Evolutionary conservation across 192 early-diverging fungal genomes (phyloP), one percentile per base, ranked within the genome.

Genomic region (Gaertneriomyces semiglobifer): DNA sequence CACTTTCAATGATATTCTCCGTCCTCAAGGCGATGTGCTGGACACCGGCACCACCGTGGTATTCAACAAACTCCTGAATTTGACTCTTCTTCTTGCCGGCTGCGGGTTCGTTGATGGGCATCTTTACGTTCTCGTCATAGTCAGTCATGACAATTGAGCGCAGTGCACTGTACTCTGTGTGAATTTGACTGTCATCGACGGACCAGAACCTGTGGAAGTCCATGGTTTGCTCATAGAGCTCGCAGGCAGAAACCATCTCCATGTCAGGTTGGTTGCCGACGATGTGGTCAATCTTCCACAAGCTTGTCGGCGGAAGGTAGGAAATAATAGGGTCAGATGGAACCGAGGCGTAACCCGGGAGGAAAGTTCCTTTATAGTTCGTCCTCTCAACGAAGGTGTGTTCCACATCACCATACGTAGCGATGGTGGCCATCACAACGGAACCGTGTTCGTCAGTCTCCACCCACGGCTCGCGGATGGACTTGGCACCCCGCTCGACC

Each of bases 161-260:
- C 60, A 96, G 82, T 47, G 94, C 89, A 72, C 90, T 92, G 84
- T 93, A 97, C 70, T 98, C 90, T 47, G 94, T 93, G 82, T 91
- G 88, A 51, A 98, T 93, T 77, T 95, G 90, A 58, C 82, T 90
- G 81, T 98, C 96, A 77, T 98, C 96, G 48, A 98, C 92, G 47
- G 91, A 93, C 93, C 93, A 96, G 89, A 97, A 98, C 50, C 94
- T 87, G 80, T 94, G 94, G 86, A 96, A 98, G 62, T 90, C 93
- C n/a, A 98, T 85, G 60, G 86, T 79, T 58, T 87, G 79, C 79
- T 96, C 93, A 78, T 98, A 96, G 64, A 88, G 80, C 65, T 94
- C 88, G 75, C 88, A 90, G 61, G 90, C 86, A 63, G 83, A 69
- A 39, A 86, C 73, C 94, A 98, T 95, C 80, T 90, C 81, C 79